Percentiles rank a stretch among this genome's conserved stretches.
Evolutionary conservation across 108 stramenopile genomes (phyloP).

Genomic region (Mediolabrus comicus): DNA sequence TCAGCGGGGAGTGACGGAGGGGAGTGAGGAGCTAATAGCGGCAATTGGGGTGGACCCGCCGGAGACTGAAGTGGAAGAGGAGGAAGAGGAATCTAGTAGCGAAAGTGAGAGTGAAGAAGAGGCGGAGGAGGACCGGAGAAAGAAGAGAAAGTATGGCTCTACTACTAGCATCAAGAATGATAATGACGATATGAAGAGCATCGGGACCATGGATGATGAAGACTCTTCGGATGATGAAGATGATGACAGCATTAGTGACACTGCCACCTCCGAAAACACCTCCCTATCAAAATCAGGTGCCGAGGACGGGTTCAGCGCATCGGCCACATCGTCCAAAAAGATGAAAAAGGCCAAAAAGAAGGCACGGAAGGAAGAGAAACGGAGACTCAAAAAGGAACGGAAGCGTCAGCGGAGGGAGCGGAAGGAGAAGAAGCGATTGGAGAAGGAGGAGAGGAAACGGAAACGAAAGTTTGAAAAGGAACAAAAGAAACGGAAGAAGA

Average conservation of each 20-base stretch:
- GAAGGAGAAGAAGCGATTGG: constrained; percentile 12
- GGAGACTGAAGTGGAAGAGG: constrained; percentile 8
- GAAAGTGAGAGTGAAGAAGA: constrained; percentile 6
- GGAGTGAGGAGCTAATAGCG: not conserved
- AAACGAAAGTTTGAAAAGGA: constrained; percentile 3
- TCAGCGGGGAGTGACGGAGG: constrained; percentile 2
- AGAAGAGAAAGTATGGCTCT: constrained; percentile 3
- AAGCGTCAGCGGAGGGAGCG: constrained; percentile 23
- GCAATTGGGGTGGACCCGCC: constrained; percentile 8
- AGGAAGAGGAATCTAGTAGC: not conserved
- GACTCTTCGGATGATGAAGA: constrained; percentile 6
- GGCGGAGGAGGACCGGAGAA: not conserved
- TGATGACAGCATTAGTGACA: constrained; percentile 8
- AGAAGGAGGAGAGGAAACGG: constrained; percentile 16
- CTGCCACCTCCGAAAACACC: constrained; percentile 16
- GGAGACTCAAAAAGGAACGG: constrained; percentile 25
- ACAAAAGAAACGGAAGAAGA: constrained; percentile 22
- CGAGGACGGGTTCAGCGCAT: constrained; percentile 39
- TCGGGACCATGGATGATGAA: constrained; percentile 1
- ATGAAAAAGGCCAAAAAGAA: constrained; percentile 8
- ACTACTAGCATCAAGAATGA: not conserved
- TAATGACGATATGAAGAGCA: not conserved
- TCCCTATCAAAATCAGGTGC: constrained; percentile 16
- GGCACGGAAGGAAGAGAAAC: constrained; percentile 29
- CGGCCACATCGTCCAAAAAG: constrained; percentile 24